Evolutionary conservation across 1,284 basidiomycete species (phyloP).

Genomic region (Mycena citricolor): DNA sequence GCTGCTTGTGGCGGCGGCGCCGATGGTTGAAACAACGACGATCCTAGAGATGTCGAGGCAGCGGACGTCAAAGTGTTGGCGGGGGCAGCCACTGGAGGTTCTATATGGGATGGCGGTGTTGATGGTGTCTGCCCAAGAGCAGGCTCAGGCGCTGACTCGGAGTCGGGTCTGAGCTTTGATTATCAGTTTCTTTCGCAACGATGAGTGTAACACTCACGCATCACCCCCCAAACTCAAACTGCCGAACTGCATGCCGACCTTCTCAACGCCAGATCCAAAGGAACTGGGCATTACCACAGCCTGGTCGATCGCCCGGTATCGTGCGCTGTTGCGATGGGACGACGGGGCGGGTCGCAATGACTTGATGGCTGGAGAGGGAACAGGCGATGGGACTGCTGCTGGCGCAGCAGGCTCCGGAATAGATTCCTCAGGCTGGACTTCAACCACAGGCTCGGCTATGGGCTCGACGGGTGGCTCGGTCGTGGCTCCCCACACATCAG

Average conservation of each 20-base stretch:
- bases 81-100: conserved; percentile 32
- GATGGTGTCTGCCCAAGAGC: conserved; percentile 32
- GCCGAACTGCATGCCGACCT: conserved; percentile 82
- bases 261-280: conserved; percentile 62
- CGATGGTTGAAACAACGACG: conserved; percentile 47
- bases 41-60: conserved; percentile 39
- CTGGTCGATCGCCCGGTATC: conserved; percentile 69
- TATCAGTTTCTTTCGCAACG: conserved; percentile 6
- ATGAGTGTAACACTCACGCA: no score
- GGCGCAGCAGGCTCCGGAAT: conserved; percentile 21
- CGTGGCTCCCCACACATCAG: conserved; percentile 42
- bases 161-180: conserved; percentile 30
- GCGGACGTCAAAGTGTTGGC: conserved; percentile 39
- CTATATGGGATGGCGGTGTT: conserved; percentile 33
- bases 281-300: conserved; percentile 74
- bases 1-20: conserved; percentile 43
- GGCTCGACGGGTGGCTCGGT: conserved; percentile 26
- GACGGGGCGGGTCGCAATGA: conserved; percentile 43
- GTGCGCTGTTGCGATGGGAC: conserved; percentile 55
- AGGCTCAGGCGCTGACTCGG: conserved; percentile 27
- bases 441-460: conserved; percentile 30
- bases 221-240: conserved; percentile 73
- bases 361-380: conserved; percentile 25
- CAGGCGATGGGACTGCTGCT: conserved; percentile 32
- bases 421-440: no score